Percentiles rank a stretch among this genome's conserved stretches.
These are phyloP conservation scores for Rehmannia glutinosa DNA, from an alignment of 257 asterid genomes.

Conservation along the genomic window DNA sequence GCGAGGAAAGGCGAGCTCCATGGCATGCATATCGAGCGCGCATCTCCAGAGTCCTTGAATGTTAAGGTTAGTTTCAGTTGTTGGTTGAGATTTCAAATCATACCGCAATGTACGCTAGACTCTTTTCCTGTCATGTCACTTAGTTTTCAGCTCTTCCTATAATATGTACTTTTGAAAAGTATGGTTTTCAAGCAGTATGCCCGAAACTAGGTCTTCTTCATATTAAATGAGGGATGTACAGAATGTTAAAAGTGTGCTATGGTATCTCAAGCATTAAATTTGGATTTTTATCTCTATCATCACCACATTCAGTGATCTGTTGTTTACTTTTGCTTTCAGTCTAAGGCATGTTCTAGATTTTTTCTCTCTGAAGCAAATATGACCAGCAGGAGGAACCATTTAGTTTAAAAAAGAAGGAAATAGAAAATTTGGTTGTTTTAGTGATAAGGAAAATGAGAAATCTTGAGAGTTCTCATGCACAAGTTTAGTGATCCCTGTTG, in stretches of 20 bases:
- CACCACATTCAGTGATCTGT: not conserved
- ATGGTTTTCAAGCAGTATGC: constrained; percentile 14
- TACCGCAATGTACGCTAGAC: not conserved
- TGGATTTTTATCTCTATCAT: not conserved
- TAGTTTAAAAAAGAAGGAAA: not conserved
- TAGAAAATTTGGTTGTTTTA: not conserved
- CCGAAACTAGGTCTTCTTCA: not conserved
- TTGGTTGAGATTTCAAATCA: constrained; percentile 10
- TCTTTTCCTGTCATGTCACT: not conserved
- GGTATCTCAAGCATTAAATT: constrained; percentile 8
- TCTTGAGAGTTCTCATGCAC: not conserved
- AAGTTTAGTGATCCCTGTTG: not conserved
- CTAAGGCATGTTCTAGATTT: not conserved
- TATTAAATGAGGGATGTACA: not conserved
- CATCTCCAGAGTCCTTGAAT: constrained; percentile 69
- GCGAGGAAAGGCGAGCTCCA: constrained; percentile 55
- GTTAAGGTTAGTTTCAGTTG: constrained; percentile 53
- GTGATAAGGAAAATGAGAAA: not conserved
- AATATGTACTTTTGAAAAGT: no score
- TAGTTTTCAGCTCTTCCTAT: no score
- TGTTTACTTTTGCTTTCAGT: not conserved
- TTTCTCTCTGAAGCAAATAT: not conserved
- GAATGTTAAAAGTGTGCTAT: not conserved
- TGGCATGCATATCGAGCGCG: constrained; percentile 63
- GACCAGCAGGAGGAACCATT: not conserved